Evolutionary conservation across 176 grass and related monocot species (phyloP).

Genomic region (Phragmites australis): DNA sequence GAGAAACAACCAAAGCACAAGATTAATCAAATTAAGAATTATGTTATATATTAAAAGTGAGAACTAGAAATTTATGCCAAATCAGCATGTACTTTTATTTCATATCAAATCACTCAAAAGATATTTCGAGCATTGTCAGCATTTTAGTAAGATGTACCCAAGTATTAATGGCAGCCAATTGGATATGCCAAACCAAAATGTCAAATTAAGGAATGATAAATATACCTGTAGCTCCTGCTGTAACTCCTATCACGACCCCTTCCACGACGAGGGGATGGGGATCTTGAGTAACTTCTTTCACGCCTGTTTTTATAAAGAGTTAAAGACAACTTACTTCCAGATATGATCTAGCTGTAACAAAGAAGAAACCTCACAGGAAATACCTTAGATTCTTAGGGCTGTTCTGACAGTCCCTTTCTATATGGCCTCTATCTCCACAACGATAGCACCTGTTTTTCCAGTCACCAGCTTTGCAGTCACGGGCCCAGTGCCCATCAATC

Average conservation of each 20-base stretch:
- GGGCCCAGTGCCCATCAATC: conserved; percentile 93
- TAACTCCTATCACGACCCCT: conserved; percentile 65
- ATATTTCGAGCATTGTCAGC: not conserved
- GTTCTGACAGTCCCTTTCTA: conserved; percentile 93
- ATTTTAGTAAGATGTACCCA: not conserved
- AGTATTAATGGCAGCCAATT: not conserved
- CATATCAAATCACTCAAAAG: not conserved
- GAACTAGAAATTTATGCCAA: not conserved
- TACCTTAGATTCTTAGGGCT: conserved; percentile 80
- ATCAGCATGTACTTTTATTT: not conserved
- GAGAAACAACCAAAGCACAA: not conserved
- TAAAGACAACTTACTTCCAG: conserved; percentile 1
- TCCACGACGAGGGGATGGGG: conserved; percentile 65
- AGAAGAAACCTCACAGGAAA: conserved; percentile 3
- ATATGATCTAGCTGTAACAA: conserved; percentile 4
- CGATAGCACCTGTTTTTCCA: conserved; percentile 99
- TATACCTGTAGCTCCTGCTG: conserved; percentile 91
- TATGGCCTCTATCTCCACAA: conserved; percentile 83
- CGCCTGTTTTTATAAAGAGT: conserved; percentile 32
- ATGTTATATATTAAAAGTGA: not conserved
- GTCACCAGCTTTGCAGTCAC: conserved; percentile 94
- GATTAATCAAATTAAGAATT: not conserved
- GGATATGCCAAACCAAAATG: not conserved
- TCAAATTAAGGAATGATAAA: not conserved
- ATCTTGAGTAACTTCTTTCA: conserved; percentile 77